Base-by-base conservation (phyloP, 805 yeast genomes). In the Isabelozyma pseudorhagii region DNA sequence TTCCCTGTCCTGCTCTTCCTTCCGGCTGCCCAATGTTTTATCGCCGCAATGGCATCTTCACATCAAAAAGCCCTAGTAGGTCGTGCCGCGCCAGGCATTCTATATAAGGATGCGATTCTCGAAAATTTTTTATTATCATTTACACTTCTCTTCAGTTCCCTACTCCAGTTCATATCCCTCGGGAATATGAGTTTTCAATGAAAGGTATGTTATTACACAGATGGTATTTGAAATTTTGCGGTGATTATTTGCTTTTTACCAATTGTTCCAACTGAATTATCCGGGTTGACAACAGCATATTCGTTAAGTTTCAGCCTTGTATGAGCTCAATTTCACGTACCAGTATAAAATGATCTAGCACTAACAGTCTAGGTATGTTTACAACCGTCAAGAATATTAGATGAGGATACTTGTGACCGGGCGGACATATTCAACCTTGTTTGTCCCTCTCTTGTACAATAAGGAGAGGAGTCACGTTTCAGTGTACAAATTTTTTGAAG, bases 301-400 rank as follows among this genome's bases (percentile, higher is more conserved):
- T 74, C 78, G 78, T 74, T 74, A 74, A 74, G 78, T 74, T 74
- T 74, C 78, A 74, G 78, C 78, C 78, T 74, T 74, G 78, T 74
- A 74, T 74, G 78, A 74, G 78, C 77, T 63, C 34, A 21, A 21
- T 21, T 21, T 21, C 25, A 21, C 25, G 25, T 21, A 21, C 25
- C 25, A 21, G 3, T 21, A 21, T 21, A 21, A 21, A 4, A 5
- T 21, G 25, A 21, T 21, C 25, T 6, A 21, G 25, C 6, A 21
- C 25, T 21, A 21, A 21, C 25, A 6, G 2, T 40, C 41, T 25
- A 50, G 50, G 51, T 48, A 45, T 42, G 46, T 50, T 50, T 31
- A 42, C 45, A 15, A 7, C 8, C 44, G 4, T 29, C n/a, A n/a
- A 21, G 28, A 40, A 10, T 17, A 62, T 64, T 56, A 50, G 29